phyloP scores from a whole-genome alignment of 192 early-diverging fungal species.

The Haplosporangium gracile region DNA sequence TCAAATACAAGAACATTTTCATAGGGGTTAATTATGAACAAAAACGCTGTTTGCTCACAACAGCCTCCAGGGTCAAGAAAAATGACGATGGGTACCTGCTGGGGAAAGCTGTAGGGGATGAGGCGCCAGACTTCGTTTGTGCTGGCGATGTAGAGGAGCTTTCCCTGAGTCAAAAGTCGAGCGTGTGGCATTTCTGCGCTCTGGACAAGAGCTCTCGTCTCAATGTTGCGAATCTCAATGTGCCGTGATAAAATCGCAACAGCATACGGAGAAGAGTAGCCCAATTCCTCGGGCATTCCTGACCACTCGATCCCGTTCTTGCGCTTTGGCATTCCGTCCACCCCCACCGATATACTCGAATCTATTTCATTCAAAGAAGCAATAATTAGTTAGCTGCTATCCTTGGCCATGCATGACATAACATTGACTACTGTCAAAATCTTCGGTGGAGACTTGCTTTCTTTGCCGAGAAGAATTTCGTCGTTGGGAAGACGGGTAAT shows the following conservation, averaged over 20 bases:
- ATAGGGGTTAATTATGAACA: not conserved
- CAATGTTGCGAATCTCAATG: conserved; percentile 91
- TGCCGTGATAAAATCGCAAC: conserved; percentile 75
- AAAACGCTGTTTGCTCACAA: not conserved
- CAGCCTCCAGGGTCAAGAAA: not conserved
- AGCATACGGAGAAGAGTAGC: conserved; percentile 78
- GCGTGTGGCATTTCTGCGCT: conserved; percentile 76
- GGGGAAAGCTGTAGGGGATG: conserved; percentile 69
- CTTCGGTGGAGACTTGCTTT: conserved; percentile 54
- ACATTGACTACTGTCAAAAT: no score
- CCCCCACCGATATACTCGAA: conserved; percentile 68
- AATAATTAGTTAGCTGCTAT: not conserved
- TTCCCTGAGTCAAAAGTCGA: conserved; percentile 77
- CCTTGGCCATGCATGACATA: no score
- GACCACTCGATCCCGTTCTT: conserved; percentile 74
- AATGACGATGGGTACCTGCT: conserved; percentile 50
- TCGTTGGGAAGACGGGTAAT: conserved; percentile 73
- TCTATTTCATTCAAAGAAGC: conserved; percentile 41
- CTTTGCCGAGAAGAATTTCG: conserved; percentile 74
- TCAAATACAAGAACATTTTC: conserved; percentile 30
- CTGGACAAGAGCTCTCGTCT: conserved; percentile 87
- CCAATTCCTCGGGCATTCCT: conserved; percentile 71
- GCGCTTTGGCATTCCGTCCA: conserved; percentile 69
- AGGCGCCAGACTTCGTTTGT: conserved; percentile 79
- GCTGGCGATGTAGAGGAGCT: conserved; percentile 80